Evolutionary conservation across 208 protist species (phyloP).

Genomic region (Wallacemonas sp.): DNA sequence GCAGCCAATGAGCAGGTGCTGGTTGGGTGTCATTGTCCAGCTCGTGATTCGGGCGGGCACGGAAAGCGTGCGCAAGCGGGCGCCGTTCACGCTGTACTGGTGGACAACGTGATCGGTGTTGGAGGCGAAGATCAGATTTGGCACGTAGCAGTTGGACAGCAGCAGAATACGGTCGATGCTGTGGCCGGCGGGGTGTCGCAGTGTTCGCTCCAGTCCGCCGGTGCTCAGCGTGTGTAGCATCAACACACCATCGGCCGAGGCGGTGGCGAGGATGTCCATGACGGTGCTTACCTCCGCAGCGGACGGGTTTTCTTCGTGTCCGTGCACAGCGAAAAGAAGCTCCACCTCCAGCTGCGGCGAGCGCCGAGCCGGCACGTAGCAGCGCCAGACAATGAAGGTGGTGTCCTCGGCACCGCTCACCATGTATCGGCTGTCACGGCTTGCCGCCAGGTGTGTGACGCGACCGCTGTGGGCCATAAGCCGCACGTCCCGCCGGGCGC

Average conservation of each 20-base stretch:
- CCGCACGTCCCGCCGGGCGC: slow-evolving; percentile 40
- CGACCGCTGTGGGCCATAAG: slow-evolving; percentile 76
- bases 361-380: slow-evolving; percentile 32
- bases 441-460: slow-evolving; percentile 65
- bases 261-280: slow-evolving; percentile 81
- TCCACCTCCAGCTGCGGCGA: slow-evolving; percentile 41
- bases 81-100: slow-evolving; percentile 82
- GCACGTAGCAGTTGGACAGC: slow-evolving; percentile 74
- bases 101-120: slow-evolving; percentile 70
- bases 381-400: slow-evolving; percentile 88
- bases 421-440: slow-evolving; percentile 71
- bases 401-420: slow-evolving; percentile 89
- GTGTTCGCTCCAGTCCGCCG: slow-evolving; percentile 58
- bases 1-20: slow-evolving; percentile 70
- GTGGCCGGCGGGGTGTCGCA: slow-evolving; percentile 63
- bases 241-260: slow-evolving; percentile 75
- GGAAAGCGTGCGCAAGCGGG: slow-evolving; percentile 51
- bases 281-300: slow-evolving; percentile 65
- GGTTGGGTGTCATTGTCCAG: slow-evolving; percentile 62
- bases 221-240: slow-evolving; percentile 77
- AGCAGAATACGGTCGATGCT: slow-evolving; percentile 81
- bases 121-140: slow-evolving; percentile 77
- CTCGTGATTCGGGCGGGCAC: slow-evolving; percentile 60
- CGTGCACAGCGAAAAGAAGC: slow-evolving; percentile 76
- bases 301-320: slow-evolving; percentile 83